Percentiles rank a stretch among this genome's conserved stretches.
Evolutionary conservation across 1,139 yeast species (phyloP).

Genomic region (Blastobotrys illinoisensis): DNA sequence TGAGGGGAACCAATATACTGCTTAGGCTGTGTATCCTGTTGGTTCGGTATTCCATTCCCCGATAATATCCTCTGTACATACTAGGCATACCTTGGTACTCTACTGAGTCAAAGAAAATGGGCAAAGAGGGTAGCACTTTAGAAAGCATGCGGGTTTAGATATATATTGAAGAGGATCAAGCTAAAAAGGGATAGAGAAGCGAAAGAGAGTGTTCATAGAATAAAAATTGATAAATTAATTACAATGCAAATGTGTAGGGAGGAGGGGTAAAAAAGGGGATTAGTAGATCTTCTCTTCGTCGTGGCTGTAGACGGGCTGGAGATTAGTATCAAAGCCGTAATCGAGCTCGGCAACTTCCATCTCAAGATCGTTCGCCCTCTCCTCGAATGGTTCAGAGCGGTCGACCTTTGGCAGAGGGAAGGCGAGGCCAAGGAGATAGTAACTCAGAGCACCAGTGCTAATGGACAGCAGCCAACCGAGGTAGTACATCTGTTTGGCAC

Average conservation of each 20-base stretch:
- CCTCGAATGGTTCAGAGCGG: slow-evolving; percentile 10
- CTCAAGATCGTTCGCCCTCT: slow-evolving; percentile 11
- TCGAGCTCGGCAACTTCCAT: slow-evolving; percentile 13
- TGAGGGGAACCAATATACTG: too few relatives aligned
- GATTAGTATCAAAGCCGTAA: slow-evolving; percentile 10
- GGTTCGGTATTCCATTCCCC: too few relatives aligned
- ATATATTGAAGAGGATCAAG: neutral
- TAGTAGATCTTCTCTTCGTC: slow-evolving; percentile 1
- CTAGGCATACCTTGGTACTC: too few relatives aligned
- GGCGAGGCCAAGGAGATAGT: slow-evolving; percentile 9
- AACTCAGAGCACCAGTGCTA: slow-evolving; percentile 11
- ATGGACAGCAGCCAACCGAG: slow-evolving; percentile 17
- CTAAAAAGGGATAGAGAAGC: neutral
- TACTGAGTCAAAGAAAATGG: too few relatives aligned
- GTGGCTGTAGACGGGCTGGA: slow-evolving; percentile 1
- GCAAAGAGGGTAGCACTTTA: neutral
- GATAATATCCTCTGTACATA: too few relatives aligned
- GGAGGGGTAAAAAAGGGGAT: neutral
- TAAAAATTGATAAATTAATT: neutral
- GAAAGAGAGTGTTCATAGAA: neutral
- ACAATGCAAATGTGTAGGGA: neutral
- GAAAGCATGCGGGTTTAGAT: neutral
- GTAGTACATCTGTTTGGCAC: slow-evolving; percentile 16
- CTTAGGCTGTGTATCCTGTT: too few relatives aligned
- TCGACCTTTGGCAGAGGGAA: slow-evolving; percentile 13